Percentiles rank a stretch among this genome's conserved stretches.
These are phyloP conservation scores for Fusarium devonianum DNA, from an alignment of 2,329 filamentous ascomycete species.

Conservation along the genomic window DNA sequence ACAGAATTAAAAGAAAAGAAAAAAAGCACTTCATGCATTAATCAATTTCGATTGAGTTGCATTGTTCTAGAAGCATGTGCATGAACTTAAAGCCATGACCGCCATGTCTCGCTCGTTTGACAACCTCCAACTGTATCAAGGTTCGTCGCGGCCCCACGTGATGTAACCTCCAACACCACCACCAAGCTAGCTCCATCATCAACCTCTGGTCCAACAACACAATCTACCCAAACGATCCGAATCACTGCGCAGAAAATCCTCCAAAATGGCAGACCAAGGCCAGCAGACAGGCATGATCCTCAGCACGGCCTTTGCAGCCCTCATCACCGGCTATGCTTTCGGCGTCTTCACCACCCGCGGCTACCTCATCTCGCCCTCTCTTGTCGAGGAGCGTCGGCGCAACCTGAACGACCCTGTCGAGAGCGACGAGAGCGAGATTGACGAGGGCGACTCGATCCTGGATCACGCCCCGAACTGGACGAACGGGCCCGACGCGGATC, in stretches of 20 bases:
- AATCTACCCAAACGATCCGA: background rate
- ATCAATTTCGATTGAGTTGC: too few relatives aligned
- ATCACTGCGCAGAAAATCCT: background rate
- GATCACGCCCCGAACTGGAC: conserved; percentile 74
- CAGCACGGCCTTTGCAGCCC: conserved; percentile 75
- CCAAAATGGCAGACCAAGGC: conserved; percentile 48
- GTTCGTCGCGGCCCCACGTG: conserved; percentile 28
- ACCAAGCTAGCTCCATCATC: conserved; percentile 24
- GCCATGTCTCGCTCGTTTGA: background rate
- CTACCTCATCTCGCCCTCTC: conserved; percentile 63
- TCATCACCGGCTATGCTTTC: conserved; percentile 80
- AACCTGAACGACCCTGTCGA: conserved; percentile 68
- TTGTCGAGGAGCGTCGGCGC: conserved; percentile 64
- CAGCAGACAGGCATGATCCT: conserved; percentile 67
- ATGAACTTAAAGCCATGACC: background rate
- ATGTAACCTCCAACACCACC: conserved; percentile 15
- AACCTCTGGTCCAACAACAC: conserved; percentile 16
- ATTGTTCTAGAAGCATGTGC: background rate
- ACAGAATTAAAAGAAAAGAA: too few relatives aligned
- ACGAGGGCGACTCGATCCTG: conserved; percentile 64
- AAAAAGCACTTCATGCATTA: too few relatives aligned
- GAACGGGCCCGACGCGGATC: conserved; percentile 67
- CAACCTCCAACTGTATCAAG: background rate
- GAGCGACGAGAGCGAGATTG: conserved; percentile 73
- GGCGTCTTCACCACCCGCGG: conserved; percentile 74